Conservation (phyloP, 441 rosid genomes). For the Omphalea diandra region DNA sequence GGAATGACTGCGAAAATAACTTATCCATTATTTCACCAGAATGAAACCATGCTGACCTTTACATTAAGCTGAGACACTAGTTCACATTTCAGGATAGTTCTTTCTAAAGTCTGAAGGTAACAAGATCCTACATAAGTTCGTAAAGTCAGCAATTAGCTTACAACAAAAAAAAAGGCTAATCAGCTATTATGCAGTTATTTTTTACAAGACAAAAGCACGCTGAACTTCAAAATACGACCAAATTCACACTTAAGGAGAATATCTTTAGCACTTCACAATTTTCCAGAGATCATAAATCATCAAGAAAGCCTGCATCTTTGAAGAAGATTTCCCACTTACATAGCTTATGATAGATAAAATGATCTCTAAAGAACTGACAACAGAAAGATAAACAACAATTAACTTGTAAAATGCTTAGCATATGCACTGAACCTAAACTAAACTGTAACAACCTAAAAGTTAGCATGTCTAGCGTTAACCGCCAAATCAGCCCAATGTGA, state of each 20-base stretch:
- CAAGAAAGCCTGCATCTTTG: not conserved
- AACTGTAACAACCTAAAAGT: slow-evolving; percentile 1
- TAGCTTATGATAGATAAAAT: not conserved
- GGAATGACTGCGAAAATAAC: not conserved
- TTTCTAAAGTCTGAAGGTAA: not conserved
- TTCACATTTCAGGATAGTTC: not conserved
- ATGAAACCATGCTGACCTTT: not conserved
- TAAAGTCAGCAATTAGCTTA: not conserved
- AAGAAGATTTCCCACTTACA: not conserved
- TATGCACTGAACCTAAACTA: slow-evolving; percentile 2
- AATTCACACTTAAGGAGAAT: not conserved
- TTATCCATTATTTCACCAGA: not conserved
- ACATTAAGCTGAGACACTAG: not conserved
- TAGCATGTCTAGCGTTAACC: slow-evolving; percentile 13
- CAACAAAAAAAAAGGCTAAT: not conserved
- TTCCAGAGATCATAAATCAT: not conserved
- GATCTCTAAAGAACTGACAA: slow-evolving; percentile 6
- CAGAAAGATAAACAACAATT: not conserved
- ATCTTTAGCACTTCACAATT: not conserved
- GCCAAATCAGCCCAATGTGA: slow-evolving; percentile 14
- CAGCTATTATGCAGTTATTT: not conserved
- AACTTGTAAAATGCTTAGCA: not conserved
- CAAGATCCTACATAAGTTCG: too few relatives aligned
- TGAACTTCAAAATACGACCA: not conserved
- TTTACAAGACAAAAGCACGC: slow-evolving; percentile 9